phyloP scores from a whole-genome alignment of 164 flowering plant genomes.

The Magnolia officinalis region DNA sequence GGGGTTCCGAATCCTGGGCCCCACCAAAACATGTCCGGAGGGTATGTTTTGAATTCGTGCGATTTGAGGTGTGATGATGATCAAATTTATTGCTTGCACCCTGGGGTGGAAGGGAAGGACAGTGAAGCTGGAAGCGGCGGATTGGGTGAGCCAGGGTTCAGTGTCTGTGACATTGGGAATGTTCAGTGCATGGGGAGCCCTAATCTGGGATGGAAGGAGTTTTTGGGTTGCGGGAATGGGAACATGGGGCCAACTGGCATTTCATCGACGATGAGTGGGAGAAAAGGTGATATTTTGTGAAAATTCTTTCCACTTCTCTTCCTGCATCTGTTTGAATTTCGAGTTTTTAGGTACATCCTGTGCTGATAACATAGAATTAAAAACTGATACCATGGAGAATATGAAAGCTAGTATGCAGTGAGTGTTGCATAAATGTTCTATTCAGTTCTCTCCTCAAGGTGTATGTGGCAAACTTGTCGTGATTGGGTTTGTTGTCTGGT shows the following conservation, averaged over 20 bases:
- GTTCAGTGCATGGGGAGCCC: constrained; percentile 50
- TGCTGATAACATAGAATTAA: no score
- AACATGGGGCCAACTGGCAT: constrained; percentile 19
- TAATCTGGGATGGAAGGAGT: constrained; percentile 32
- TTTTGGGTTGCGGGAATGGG: constrained; percentile 36
- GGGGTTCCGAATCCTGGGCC: constrained; percentile 24
- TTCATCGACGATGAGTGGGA: constrained; percentile 38
- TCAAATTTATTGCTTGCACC: constrained; percentile 62
- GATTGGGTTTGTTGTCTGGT: neutral
- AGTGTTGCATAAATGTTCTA: no score
- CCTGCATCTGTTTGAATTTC: neutral
- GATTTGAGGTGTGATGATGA: constrained; percentile 65
- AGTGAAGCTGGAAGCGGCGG: constrained; percentile 28
- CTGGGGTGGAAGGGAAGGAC: constrained; percentile 38
- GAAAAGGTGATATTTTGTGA: constrained; percentile 42
- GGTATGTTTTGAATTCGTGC: constrained; percentile 64
- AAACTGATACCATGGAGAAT: no score
- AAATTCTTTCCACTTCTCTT: neutral
- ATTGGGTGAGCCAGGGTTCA: constrained; percentile 42
- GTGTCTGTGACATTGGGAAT: constrained; percentile 59
- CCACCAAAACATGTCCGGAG: constrained; percentile 26
- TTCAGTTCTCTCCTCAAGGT: no score
- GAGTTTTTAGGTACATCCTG: neutral
- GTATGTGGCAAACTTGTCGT: neutral
- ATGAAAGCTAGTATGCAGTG: no score